Conservation (phyloP, 2,329 filamentous ascomycete species). For the Penicillium oxalicum region DNA sequence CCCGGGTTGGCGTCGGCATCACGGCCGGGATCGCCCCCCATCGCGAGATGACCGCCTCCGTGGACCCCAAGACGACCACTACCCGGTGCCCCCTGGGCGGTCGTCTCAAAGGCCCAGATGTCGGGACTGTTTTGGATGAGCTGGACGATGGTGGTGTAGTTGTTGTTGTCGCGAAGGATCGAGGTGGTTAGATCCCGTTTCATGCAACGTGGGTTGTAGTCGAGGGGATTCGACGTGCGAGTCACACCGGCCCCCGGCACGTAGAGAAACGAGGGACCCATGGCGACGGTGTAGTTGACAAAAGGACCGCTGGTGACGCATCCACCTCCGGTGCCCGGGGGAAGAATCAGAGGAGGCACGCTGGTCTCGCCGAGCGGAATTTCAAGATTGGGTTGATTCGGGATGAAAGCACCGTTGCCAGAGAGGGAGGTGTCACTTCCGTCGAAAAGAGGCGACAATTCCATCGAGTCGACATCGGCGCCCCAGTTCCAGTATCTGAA, state of each 20-base stretch:
- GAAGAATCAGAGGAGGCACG: conserved; percentile 37
- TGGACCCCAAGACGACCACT: conserved; percentile 38
- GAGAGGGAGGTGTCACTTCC: conserved; percentile 44
- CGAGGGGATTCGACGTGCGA: conserved; percentile 13
- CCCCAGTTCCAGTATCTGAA: conserved; percentile 45
- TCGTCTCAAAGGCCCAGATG: conserved; percentile 32
- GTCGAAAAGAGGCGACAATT: conserved; percentile 45
- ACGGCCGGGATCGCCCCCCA: conserved; percentile 42
- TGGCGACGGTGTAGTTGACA: conserved; percentile 29
- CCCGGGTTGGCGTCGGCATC: conserved; percentile 44
- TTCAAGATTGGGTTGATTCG: conserved; percentile 19
- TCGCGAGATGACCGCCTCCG: conserved; percentile 43
- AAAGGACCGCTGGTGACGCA: conserved; percentile 34
- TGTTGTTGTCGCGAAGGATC: conserved; percentile 16
- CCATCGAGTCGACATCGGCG: conserved; percentile 31
- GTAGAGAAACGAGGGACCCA: conserved; percentile 20
- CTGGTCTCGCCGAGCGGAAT: conserved; percentile 13
- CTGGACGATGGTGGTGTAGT: conserved; percentile 18
- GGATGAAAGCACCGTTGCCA: conserved; percentile 40
- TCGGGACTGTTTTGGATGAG: conserved; percentile 19
- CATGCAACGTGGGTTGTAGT: conserved; percentile 29
- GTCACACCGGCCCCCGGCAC: conserved; percentile 7
- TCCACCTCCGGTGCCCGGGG: conserved; percentile 34
- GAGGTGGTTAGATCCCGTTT: conserved; percentile 22
- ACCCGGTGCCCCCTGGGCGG: conserved; percentile 34